phyloP scores from a whole-genome alignment of 306 rosid genomes.

The Hylodesmum podocarpum region DNA sequence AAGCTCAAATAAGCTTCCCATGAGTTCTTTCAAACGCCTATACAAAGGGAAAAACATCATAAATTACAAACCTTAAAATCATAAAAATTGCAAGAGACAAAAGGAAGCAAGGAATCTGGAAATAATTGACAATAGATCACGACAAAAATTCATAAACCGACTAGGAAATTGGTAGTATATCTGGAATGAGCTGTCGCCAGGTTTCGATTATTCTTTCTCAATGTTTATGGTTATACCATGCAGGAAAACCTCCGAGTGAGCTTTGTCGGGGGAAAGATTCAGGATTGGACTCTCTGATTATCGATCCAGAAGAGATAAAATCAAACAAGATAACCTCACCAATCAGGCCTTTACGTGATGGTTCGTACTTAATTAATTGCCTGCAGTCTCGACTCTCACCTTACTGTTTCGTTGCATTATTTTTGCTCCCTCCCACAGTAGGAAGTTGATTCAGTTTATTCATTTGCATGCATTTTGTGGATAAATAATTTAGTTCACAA shows the following conservation, averaged over 20 bases:
- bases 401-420: constrained; percentile 2
- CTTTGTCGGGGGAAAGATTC: constrained; percentile 39
- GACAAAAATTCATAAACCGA: not conserved
- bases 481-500: not conserved
- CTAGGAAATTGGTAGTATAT: not conserved
- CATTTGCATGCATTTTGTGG: not conserved
- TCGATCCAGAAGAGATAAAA: constrained; percentile 36
- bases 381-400: not conserved
- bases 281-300: constrained; percentile 35
- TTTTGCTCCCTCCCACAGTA: not conserved
- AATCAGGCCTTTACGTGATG: constrained; percentile 60
- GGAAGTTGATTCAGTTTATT: constrained; percentile 1
- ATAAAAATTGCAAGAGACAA: not conserved
- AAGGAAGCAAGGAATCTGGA: not conserved
- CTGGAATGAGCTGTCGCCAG: not conserved
- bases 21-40: not conserved
- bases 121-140: not conserved
- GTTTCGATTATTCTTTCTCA: constrained; percentile 27
- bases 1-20: not conserved
- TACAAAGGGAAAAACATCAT: not conserved
- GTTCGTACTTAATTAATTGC: constrained; percentile 40
- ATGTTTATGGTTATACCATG: constrained; percentile 37
- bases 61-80: not conserved
- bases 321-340: constrained; percentile 32
- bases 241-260: constrained; percentile 44